Base-by-base conservation (phyloP, 768 basidiomycete genomes). In the Suillus fuscotomentosus region DNA sequence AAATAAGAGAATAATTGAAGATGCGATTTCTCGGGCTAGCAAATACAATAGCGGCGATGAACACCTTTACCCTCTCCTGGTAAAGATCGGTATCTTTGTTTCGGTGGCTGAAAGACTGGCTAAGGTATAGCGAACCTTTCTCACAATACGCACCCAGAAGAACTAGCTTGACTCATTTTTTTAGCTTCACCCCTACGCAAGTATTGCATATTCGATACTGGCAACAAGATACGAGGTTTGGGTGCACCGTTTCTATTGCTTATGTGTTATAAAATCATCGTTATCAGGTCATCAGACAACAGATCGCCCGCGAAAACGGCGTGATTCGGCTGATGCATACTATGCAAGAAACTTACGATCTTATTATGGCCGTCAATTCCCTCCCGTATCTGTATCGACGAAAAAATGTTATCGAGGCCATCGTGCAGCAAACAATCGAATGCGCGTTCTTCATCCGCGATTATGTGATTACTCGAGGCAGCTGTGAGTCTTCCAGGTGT, bases 401-500 rank as follows among this genome's bases (percentile, higher is more conserved):
- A 54, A 54, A 36, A 54, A 20, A 54, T 6, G 48, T 66, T 11
- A 60, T 68, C 41, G 15, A 17, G 5, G 43, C 43, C 0, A 60
- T 75, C 39, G 54, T 65, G 7, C 55, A 67, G 24, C 70, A 75
- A 64, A 71, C 71, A 3, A 67, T 66, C 11, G 74, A 75, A 53
- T 75, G 74, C 41, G 70, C 65, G 2, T 73, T 73, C 63, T 75
- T 75, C 45, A 73, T 74, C 17, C 67, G 66, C 3, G 72, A 71
- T 38, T 72, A 74, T 62, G 67, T 69, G 36, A 67, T 60, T 54
- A 71, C 66, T 15, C 68, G 69, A 50, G 69, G 61, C 38, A 69
- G 70, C 53, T 39, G 73, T 74, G 55, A 22, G 69, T 69, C 10
- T n/a, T 61, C 22, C 5, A 38, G 11, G 20, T 31, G 2, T 20